Evolutionary conservation across 768 basidiomycete species (phyloP), one percentile per base, ranked within the genome.

Genomic region (Tylopilus rubrobrunneus): DNA sequence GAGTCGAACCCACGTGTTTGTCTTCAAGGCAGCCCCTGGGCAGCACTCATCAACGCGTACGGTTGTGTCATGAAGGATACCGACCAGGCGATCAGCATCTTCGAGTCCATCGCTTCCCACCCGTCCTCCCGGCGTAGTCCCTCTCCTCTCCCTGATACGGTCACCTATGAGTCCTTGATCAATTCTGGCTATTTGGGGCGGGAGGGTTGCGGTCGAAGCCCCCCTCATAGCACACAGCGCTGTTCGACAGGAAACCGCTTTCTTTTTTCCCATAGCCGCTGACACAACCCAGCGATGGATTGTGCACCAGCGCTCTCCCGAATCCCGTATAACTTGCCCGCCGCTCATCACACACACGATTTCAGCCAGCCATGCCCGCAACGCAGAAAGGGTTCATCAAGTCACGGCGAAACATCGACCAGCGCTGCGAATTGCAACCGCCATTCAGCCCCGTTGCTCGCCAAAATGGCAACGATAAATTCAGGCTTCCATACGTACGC

Each of bases 101-200:
- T 98, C 67, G 80, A 95, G 27, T 82, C 86, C 21, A 87, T 97
- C 65, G 58, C 78, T 9, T 64, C 70, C 0, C 83, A 82, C 62
- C 79, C n/a, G n/a, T n/a, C 78, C 12, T 77, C 81, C 1, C 39
- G 37, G 11, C 45, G 58, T 12, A 59, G 69, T 17, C 69, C 71
- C n/a, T n/a, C n/a, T n/a, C n/a, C n/a, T 6, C 69, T 85, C 21
- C 84, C 86, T 1, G 95, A 98, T 55, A 87, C 92, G 0, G 83
- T 98, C 45, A 78, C 86, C 21, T 98, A 87, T 72, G 97, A 99
- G 67, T 84, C 94, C 0, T 74, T 98, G 59, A 80, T 98, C 76
- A 94, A 90, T 67, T n/a, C n/a, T n/a, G n/a, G n/a, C n/a, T n/a
- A n/a, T n/a, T n/a, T n/a, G n/a, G n/a, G n/a, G n/a, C n/a, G n/a